Percentiles rank a stretch among this genome's conserved stretches.
These are phyloP conservation scores for Kandelia obovata DNA, from an alignment of 345 rosid species.

Conservation along the genomic window DNA sequence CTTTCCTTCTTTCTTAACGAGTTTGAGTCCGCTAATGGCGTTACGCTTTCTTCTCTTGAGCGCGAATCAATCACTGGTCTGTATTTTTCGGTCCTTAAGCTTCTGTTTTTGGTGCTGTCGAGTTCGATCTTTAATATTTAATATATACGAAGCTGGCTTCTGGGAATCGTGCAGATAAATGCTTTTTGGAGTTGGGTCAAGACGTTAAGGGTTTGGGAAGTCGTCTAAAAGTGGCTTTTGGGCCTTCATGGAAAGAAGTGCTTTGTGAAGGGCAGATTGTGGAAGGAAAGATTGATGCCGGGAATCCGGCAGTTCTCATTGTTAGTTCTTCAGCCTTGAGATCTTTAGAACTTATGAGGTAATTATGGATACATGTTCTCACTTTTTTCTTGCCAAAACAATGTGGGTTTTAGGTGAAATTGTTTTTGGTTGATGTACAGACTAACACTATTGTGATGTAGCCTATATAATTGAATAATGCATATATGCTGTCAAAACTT, in stretches of 20 bases:
- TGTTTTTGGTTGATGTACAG: no score
- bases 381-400: background rate
- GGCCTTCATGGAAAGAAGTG: constrained; percentile 56
- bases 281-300: constrained; percentile 57
- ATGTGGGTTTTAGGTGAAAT: background rate
- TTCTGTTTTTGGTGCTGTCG: background rate
- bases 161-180: constrained; percentile 41
- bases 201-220: constrained; percentile 47
- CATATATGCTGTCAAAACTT: no score
- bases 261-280: constrained; percentile 44
- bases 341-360: constrained; percentile 71
- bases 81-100: background rate
- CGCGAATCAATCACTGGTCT: constrained; percentile 61
- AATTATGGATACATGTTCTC: background rate
- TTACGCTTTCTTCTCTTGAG: constrained; percentile 64
- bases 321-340: constrained; percentile 70
- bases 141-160: background rate
- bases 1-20: constrained; percentile 47
- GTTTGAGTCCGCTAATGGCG: constrained; percentile 55
- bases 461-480: no score
- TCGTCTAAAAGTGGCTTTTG: constrained; percentile 55
- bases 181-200: constrained; percentile 52
- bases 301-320: constrained; percentile 67
- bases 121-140: background rate
- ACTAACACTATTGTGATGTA: no score